Percentiles rank a stretch among this genome's conserved stretches.
phyloP scores from a whole-genome alignment of 1,139 yeast species.

The Saccharomyces hybrid region DNA sequence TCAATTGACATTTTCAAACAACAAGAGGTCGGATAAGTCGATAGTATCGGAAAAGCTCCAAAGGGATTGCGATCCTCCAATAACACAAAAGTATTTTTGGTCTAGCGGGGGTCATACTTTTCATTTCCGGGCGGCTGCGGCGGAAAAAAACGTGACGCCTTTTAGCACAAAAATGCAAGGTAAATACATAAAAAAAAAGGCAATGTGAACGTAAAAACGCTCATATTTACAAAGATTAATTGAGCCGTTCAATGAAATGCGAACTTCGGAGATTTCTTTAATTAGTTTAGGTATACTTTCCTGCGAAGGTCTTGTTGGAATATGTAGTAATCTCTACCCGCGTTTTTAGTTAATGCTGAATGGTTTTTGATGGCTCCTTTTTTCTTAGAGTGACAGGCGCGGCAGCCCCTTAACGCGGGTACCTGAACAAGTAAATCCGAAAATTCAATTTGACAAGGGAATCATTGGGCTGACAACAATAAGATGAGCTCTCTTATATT shows the following conservation, averaged over 20 bases:
- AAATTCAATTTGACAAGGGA: neutral
- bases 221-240: neutral
- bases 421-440: neutral
- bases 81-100: neutral
- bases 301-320: neutral
- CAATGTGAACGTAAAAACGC: neutral
- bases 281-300: neutral
- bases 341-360: neutral
- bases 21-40: neutral
- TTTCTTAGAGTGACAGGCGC: neutral
- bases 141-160: constrained; percentile 1
- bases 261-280: neutral
- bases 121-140: neutral
- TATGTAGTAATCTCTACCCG: neutral
- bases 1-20: neutral
- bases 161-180: neutral
- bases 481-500: neutral
- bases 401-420: neutral
- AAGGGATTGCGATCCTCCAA: neutral
- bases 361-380: neutral
- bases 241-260: neutral
- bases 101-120: constrained; percentile 1
- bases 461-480: neutral
- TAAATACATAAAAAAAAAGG: neutral
- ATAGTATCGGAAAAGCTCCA: neutral